Percentiles rank a stretch among this genome's conserved stretches.
These are phyloP conservation scores for Candida quercuum DNA, from an alignment of 805 yeast genomes.

Conservation along the genomic window DNA sequence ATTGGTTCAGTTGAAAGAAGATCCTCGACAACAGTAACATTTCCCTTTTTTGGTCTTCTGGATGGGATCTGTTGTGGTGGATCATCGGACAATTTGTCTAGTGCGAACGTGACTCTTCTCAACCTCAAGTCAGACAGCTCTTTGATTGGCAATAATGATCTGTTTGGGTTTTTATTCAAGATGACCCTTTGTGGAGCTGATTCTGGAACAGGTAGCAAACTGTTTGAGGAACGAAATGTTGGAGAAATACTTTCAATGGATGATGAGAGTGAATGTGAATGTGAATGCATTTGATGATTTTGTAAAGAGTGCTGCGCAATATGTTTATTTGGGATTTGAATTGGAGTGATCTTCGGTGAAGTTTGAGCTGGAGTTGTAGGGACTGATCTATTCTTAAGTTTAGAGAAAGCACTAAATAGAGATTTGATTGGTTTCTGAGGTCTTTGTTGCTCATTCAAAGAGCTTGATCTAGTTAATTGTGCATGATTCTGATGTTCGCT, in stretches of 20 bases:
- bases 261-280: constrained; percentile 2
- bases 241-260: constrained; percentile 14
- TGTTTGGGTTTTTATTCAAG: constrained; percentile 40
- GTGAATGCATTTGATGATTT: background rate
- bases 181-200: constrained; percentile 28
- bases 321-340: constrained; percentile 10
- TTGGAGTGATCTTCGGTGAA: constrained; percentile 15
- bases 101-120: constrained; percentile 71
- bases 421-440: constrained; percentile 23
- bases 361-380: constrained; percentile 5
- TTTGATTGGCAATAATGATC: constrained; percentile 29
- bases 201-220: background rate
- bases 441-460: constrained; percentile 8
- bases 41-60: constrained; percentile 73
- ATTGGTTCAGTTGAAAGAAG: constrained; percentile 51
- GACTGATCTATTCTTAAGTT: constrained; percentile 19
- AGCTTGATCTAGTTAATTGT: constrained; percentile 16
- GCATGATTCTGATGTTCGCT: no score
- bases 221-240: background rate
- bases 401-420: constrained; percentile 26
- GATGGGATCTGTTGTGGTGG: constrained; percentile 96
- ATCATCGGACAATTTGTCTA: constrained; percentile 65
- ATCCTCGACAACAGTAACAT: constrained; percentile 69
- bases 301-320: constrained; percentile 4
- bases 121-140: constrained; percentile 30